phyloP scores from a whole-genome alignment of 768 basidiomycete genomes.

The Baorangia bicolor region DNA sequence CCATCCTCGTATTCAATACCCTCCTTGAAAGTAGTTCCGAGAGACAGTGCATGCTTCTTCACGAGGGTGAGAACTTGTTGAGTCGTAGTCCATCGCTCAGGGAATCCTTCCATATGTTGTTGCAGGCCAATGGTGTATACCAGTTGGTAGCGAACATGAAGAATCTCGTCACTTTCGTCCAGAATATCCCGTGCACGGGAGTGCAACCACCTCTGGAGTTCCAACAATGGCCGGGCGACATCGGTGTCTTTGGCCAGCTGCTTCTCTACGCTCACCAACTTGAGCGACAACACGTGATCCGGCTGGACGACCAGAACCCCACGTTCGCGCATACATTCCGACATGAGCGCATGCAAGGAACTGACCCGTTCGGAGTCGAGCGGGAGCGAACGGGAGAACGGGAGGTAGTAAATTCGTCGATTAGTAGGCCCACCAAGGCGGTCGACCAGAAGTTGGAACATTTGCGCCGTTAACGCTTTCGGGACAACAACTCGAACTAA shows the following conservation, averaged over 20 bases:
- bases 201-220: slow-evolving; percentile 23
- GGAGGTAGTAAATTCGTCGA: slow-evolving; percentile 44
- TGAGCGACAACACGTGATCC: slow-evolving; percentile 51
- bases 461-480: slow-evolving; percentile 43
- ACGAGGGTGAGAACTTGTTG: slow-evolving; percentile 28
- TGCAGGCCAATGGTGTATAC: slow-evolving; percentile 33
- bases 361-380: slow-evolving; percentile 14
- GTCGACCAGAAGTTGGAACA: slow-evolving; percentile 44
- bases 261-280: slow-evolving; percentile 42
- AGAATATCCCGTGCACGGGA: slow-evolving; percentile 19
- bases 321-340: slow-evolving; percentile 34
- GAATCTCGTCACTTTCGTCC: slow-evolving; percentile 27
- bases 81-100: slow-evolving; percentile 32
- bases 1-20: background rate
- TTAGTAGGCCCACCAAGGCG: slow-evolving; percentile 43
- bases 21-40: background rate
- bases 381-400: slow-evolving; percentile 43
- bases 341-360: slow-evolving; percentile 30
- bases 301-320: slow-evolving; percentile 49
- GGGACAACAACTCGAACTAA: slow-evolving; percentile 48
- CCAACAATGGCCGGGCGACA: slow-evolving; percentile 10
- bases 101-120: slow-evolving; percentile 28
- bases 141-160: slow-evolving; percentile 34
- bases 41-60: background rate
- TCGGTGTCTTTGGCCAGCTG: slow-evolving; percentile 6